Base-by-base conservation (phyloP, 2,329 filamentous ascomycete species). In the Phoma sp. region DNA sequence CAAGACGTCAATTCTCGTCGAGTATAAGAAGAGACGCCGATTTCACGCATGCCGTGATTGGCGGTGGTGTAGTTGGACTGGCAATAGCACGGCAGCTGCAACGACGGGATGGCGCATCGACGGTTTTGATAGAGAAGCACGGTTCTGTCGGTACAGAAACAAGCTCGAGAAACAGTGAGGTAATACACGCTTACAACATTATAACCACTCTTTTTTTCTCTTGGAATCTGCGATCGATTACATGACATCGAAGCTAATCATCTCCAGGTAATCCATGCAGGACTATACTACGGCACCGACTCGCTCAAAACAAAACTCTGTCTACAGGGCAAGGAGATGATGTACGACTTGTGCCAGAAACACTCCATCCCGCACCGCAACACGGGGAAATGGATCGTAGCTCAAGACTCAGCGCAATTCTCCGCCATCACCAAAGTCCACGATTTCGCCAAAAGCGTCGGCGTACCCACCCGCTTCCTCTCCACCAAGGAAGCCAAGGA, bases 341-440 rank as follows among this genome's bases (percentile, higher is more conserved):
- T 98, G 55, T 99, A 99, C 76, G 82, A 80, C 4, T 84, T 96
- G 37, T 97, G 93, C 78, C 75, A 78, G 4, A 78, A 78, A 52
- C 79, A 90, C 66, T 75, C 76, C 52, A 89, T 99, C 45, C 85
- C 86, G 0, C 84, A 95, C 76, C 82, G 82, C 48, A 88, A 88
- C 70, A 89, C 86, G 23, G 92, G 92, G 55, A 98, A 97, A 79
- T 97, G 93, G 93, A 89, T 98, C 66, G 90, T 98, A 1, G 93
- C 93, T 0, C 95, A 98, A 78, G 89, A 86, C 47, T 80, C 81
- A 1, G 78, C 77, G 41, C 90, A 98, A 78, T 82, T 84, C 70
- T 81, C 78, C n/a, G 85, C 85, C 2, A 39, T 84, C 83, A 75
- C 86, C 61, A 79, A 79, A 38, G 73, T 86, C 0, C 82, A 87